These are phyloP conservation scores for Leccinum griseonigrum DNA, from an alignment of 1,284 basidiomycete species.

Conservation along the genomic window DNA sequence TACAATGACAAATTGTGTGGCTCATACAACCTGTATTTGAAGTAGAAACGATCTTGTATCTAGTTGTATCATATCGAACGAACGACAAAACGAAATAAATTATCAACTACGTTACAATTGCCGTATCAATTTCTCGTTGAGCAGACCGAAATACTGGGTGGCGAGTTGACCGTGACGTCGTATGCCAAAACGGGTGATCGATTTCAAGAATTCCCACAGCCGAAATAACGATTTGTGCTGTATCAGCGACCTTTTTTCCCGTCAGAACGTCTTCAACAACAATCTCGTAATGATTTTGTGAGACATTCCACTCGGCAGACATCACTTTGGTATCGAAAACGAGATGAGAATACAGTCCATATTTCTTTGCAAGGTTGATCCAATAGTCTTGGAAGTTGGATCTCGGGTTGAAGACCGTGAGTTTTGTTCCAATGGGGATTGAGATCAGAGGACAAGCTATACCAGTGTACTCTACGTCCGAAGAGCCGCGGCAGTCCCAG, in stretches of 20 bases:
- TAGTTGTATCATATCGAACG: no score
- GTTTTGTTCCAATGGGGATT: conserved; percentile 32
- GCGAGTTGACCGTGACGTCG: no score
- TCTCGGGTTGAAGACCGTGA: conserved; percentile 31
- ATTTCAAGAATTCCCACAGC: conserved; percentile 17
- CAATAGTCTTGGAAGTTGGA: conserved; percentile 27
- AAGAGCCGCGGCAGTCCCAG: conserved; percentile 23
- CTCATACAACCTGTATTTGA: no score
- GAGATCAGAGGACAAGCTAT: conserved; percentile 33
- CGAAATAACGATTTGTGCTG: conserved; percentile 16
- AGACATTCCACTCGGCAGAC: conserved; percentile 25
- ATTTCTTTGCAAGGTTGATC: conserved; percentile 24
- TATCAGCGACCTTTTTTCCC: conserved; percentile 8
- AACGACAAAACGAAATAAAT: no score
- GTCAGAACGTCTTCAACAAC: conserved; percentile 17
- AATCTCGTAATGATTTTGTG: conserved; percentile 13
- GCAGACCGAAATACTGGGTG: no score
- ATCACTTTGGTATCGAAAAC: conserved; percentile 29
- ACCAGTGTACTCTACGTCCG: conserved; percentile 34
- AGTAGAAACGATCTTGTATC: no score
- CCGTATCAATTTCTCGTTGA: no score
- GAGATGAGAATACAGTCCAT: conserved; percentile 20
- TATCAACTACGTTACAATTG: no score
- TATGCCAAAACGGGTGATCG: no score
- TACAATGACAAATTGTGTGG: no score